Base-by-base conservation (phyloP, 1,284 basidiomycete species). In the Crepidotus sp. region DNA sequence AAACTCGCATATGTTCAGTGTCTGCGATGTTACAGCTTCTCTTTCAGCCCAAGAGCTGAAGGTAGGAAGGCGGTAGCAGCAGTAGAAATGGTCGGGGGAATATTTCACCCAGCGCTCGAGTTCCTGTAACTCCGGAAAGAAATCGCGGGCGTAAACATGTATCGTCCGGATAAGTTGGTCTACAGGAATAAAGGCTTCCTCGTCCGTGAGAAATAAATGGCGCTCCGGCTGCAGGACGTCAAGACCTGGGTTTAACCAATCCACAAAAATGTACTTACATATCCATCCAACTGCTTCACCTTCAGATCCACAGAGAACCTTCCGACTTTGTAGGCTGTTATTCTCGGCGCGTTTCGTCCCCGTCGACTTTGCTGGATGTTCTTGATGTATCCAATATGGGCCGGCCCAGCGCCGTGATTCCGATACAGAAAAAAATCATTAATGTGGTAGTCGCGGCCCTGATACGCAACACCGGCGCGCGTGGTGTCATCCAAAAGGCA, bases 21-120 rank as follows among this genome's bases (percentile, higher is more conserved):
- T 26, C 2, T 29, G 24, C 1, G 31, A 10, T 0, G n/a, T 2
- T 3, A 52, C 44, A 9, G 14, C 21, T 11, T 24, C 33, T 33
- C 50, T 31, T 9, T 18, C 17, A 11, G 22, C 27, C 47, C 47
- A 52, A 8, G 35, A 42, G 2, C 27, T 17, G 15, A 74, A 52
- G 0, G 61, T 63, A 0, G 69, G 68, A 43, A 80, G 76, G 3
- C 49, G 52, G 50, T 73, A 80, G 14, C 58, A 53, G 38, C 74
- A 58, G 46, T 72, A 82, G 58, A 80, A 84, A 48, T 80, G 74
- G 18, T 67, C 57, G 0, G 75, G 69, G 0, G 78, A 79, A 5
- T 65, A 52, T 2, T 61, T 47, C 0, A 77, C 56, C 80, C 80
- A 85, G 0, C 59, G 17, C 36, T 45, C 35, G 6, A 35, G 32